Evolutionary conservation across 192 early-diverging fungal species (phyloP).

Genomic region (Glomus cerebriforme): DNA sequence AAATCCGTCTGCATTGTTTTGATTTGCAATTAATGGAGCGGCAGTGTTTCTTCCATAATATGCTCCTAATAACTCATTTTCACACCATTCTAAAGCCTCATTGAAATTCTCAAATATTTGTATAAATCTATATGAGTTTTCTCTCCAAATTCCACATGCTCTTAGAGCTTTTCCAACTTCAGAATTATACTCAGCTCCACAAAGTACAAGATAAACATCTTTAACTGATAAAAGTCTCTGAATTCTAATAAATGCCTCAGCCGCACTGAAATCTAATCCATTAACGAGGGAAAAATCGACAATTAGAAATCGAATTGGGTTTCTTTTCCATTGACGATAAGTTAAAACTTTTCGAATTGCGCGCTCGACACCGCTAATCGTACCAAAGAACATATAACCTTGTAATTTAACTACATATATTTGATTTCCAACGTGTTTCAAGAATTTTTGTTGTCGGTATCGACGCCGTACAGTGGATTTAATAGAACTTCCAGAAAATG

Average conservation of each 20-base stretch:
- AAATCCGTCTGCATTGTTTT: neutral
- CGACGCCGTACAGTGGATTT: conserved; percentile 87
- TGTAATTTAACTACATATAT: conserved; percentile 89
- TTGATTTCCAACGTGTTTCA: conserved; percentile 81
- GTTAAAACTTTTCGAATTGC: conserved; percentile 68
- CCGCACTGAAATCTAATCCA: conserved; percentile 88
- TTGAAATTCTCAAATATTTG: conserved; percentile 80
- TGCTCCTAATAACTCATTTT: conserved; percentile 81
- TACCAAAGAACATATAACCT: conserved; percentile 97
- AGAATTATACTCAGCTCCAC: conserved; percentile 63
- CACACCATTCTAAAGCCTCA: conserved; percentile 92
- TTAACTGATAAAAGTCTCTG: conserved; percentile 69
- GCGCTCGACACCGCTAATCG: conserved; percentile 80
- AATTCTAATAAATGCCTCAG: conserved; percentile 87
- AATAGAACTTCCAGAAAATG: conserved; percentile 66
- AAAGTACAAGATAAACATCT: conserved; percentile 82
- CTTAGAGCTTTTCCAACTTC: conserved; percentile 72
- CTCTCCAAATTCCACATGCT: conserved; percentile 64
- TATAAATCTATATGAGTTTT: conserved; percentile 56
- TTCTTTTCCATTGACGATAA: conserved; percentile 63
- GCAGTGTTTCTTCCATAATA: conserved; percentile 66
- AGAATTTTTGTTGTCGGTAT: conserved; percentile 84
- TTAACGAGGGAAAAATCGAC: conserved; percentile 87
- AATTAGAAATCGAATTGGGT: conserved; percentile 82
- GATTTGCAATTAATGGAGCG: neutral